Conservation (phyloP, 2,329 filamentous ascomycete genomes). For the Sporothrix luriei region DNA sequence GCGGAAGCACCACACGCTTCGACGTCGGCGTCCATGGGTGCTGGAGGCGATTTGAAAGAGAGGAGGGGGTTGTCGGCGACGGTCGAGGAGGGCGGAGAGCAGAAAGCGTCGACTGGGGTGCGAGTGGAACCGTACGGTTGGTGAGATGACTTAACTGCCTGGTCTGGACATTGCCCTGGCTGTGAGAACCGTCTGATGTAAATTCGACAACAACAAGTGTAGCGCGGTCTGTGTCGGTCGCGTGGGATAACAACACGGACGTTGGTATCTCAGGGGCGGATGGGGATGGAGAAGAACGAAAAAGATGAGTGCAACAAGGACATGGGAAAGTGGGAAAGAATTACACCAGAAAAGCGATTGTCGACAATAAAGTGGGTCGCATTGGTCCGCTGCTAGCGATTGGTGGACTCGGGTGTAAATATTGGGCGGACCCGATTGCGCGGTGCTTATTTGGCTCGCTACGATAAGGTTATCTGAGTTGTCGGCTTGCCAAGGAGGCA, state of each 20-base stretch:
- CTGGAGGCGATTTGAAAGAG: neutral
- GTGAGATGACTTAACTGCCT: too few relatives aligned
- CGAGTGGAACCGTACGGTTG: too few relatives aligned
- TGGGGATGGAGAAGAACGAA: neutral
- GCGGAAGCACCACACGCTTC: constrained; percentile 16
- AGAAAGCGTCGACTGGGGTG: too few relatives aligned
- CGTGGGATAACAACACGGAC: too few relatives aligned
- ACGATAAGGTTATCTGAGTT: too few relatives aligned
- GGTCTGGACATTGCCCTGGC: neutral
- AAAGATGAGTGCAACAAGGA: neutral
- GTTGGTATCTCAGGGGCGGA: neutral
- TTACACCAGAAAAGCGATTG: neutral
- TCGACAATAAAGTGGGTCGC: neutral
- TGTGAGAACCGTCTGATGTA: too few relatives aligned
- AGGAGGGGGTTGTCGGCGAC: too few relatives aligned
- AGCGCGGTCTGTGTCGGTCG: too few relatives aligned
- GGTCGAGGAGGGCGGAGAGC: neutral
- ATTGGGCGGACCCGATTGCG: too few relatives aligned
- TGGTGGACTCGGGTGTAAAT: neutral
- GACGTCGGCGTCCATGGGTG: constrained; percentile 20
- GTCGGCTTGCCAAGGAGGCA: too few relatives aligned
- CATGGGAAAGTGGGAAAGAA: neutral
- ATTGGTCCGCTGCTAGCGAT: neutral
- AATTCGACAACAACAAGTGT: too few relatives aligned
- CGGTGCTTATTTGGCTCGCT: too few relatives aligned